Conservation (phyloP, 495 filamentous ascomycete genomes). For the Daldinia bambusicola region DNA sequence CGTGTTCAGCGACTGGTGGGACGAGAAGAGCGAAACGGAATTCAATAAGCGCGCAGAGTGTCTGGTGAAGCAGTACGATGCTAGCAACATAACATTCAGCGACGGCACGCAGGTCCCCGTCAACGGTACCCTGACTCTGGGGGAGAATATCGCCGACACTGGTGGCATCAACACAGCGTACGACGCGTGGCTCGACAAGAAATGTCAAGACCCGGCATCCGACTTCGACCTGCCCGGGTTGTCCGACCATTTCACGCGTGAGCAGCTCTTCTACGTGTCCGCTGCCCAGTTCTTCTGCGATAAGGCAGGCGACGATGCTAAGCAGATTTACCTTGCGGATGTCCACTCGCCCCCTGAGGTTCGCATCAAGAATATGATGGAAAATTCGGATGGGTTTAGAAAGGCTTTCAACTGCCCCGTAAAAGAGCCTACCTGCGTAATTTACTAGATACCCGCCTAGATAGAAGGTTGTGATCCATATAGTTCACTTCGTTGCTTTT, state of each 20-base stretch:
- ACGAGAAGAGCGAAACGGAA: slow-evolving; percentile 60
- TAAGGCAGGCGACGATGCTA: background rate
- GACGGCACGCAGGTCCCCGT: slow-evolving; percentile 64
- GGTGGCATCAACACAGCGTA: slow-evolving; percentile 70
- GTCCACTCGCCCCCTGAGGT: slow-evolving; percentile 66
- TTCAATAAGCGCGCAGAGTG: slow-evolving; percentile 70
- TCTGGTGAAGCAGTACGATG: slow-evolving; percentile 71
- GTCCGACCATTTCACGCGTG: slow-evolving; percentile 62
- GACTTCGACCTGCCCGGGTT: slow-evolving; percentile 67
- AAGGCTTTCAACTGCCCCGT: slow-evolving; percentile 69
- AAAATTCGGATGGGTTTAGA: slow-evolving; percentile 71
- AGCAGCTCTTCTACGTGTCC: slow-evolving; percentile 72
- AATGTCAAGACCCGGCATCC: slow-evolving; percentile 49
- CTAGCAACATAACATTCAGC: slow-evolving; percentile 62
- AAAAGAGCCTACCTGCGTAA: slow-evolving; percentile 71
- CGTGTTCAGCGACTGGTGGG: slow-evolving; percentile 73
- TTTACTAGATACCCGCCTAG: slow-evolving; percentile 49
- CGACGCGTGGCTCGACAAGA: slow-evolving; percentile 69
- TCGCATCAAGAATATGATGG: slow-evolving; percentile 68
- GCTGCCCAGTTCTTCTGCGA: slow-evolving; percentile 70
- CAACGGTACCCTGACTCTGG: slow-evolving; percentile 69
- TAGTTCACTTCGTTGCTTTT: no score
- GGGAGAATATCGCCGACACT: slow-evolving; percentile 76
- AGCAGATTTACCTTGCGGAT: slow-evolving; percentile 7
- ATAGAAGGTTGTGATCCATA: background rate